Percentiles rank a stretch among this genome's conserved stretches.
phyloP scores from a whole-genome alignment of 805 yeast genomes.

The Saccharomycopsis sp. region DNA sequence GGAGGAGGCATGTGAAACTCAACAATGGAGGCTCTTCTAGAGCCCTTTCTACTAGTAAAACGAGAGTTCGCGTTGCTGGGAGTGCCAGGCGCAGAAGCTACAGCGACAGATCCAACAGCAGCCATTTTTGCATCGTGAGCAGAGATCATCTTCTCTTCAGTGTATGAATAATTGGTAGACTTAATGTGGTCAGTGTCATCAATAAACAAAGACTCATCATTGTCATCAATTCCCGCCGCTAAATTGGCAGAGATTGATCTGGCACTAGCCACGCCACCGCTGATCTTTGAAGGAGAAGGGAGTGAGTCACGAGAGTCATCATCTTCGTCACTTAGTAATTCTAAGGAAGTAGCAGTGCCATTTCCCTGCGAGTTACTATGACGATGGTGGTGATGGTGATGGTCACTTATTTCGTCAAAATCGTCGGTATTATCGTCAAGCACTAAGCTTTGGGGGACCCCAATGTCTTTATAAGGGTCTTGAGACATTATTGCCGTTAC shows the following conservation, averaged over 20 bases:
- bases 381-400: not conserved
- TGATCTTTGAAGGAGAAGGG: not conserved
- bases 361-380: not conserved
- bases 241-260: not conserved
- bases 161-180: constrained; percentile 55
- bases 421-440: not conserved
- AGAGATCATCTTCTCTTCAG: constrained; percentile 56
- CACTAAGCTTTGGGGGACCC: not conserved
- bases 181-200: constrained; percentile 16
- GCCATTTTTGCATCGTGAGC: constrained; percentile 63
- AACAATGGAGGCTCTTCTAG: constrained; percentile 32
- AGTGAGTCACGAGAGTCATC: not conserved
- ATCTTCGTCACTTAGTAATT: not conserved
- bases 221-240: not conserved
- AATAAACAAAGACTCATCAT: constrained; percentile 1
- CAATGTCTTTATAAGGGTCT: not conserved
- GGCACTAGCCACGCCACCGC: not conserved
- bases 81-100: constrained; percentile 8
- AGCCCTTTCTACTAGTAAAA: constrained; percentile 17
- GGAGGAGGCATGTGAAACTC: constrained; percentile 35
- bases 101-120: constrained; percentile 42
- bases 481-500: no score
- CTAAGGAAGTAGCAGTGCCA: not conserved
- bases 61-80: constrained; percentile 16
- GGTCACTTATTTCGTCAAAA: not conserved